Evolutionary conservation across 768 basidiomycete genomes (phyloP).

Genomic region (Boletus vermiculosoides): DNA sequence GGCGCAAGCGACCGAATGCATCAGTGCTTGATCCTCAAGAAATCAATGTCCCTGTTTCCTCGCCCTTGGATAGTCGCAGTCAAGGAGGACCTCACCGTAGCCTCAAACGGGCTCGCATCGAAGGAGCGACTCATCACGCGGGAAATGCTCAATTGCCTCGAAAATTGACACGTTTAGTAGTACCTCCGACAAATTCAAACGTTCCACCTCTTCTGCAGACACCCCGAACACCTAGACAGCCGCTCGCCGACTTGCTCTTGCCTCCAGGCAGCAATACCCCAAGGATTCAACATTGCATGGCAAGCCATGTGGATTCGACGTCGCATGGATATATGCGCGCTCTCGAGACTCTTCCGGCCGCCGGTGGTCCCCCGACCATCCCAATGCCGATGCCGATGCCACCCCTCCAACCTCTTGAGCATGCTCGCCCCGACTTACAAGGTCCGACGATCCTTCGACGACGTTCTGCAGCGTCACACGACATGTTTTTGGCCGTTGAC

Average conservation of each 20-base stretch:
- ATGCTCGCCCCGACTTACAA: neutral
- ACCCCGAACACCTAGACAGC: constrained; percentile 18
- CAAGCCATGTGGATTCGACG: neutral
- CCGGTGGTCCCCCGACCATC: neutral
- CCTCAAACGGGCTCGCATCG: constrained; percentile 17
- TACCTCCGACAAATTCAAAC: neutral
- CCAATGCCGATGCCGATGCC: neutral
- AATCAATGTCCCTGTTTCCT: neutral
- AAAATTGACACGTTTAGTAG: constrained; percentile 10
- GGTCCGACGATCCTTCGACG: neutral
- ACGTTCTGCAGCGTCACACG: neutral
- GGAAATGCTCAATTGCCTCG: constrained; percentile 1
- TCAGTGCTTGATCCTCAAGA: neutral
- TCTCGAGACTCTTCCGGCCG: neutral
- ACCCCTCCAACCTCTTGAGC: neutral
- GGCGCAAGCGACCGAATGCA: constrained; percentile 1
- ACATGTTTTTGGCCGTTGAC: neutral
- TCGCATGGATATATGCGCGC: constrained; percentile 15
- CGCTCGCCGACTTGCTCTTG: constrained; percentile 18
- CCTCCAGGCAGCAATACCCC: neutral
- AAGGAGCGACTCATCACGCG: neutral
- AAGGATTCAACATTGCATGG: neutral
- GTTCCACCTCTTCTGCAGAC: constrained; percentile 1
- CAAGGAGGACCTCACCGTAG: neutral
- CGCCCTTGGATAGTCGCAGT: constrained; percentile 11